phyloP scores from a whole-genome alignment of 768 basidiomycete genomes.

The Hypsizygus marmoreus region DNA sequence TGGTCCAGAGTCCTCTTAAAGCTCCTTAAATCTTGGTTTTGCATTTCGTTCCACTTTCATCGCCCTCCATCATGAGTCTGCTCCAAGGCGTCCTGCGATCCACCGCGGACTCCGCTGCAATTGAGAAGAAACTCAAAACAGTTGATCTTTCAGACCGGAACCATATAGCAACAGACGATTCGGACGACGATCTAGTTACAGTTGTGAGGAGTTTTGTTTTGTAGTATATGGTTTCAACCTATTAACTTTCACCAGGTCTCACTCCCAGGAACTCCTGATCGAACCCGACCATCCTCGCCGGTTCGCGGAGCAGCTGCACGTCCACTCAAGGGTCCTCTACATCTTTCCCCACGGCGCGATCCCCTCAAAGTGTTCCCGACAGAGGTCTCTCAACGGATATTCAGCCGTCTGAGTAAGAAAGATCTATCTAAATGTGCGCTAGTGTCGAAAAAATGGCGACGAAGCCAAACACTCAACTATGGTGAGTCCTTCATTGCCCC shows the following conservation, averaged over 20 bases:
- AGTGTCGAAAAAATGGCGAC: constrained; percentile 85
- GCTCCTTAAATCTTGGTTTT: not conserved
- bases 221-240: constrained; percentile 13
- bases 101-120: constrained; percentile 31
- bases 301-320: constrained; percentile 47
- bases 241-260: constrained; percentile 52
- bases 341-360: constrained; percentile 49
- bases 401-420: constrained; percentile 56
- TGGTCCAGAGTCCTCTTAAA: too few relatives aligned
- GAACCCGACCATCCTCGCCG: constrained; percentile 64
- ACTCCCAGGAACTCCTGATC: constrained; percentile 64
- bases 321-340: constrained; percentile 50
- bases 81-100: constrained; percentile 71
- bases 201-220: too few relatives aligned
- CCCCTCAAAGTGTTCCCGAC: constrained; percentile 76
- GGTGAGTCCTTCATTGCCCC: too few relatives aligned
- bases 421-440: constrained; percentile 78
- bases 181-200: constrained; percentile 70
- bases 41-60: constrained; percentile 1
- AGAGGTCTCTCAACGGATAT: constrained; percentile 79
- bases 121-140: constrained; percentile 36
- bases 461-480: constrained; percentile 90
- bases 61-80: constrained; percentile 52
- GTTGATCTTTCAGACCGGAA: constrained; percentile 24
- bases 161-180: constrained; percentile 42